Evolutionary conservation across 192 early-diverging fungal genomes (phyloP).

Genomic region (Podila horticola): DNA sequence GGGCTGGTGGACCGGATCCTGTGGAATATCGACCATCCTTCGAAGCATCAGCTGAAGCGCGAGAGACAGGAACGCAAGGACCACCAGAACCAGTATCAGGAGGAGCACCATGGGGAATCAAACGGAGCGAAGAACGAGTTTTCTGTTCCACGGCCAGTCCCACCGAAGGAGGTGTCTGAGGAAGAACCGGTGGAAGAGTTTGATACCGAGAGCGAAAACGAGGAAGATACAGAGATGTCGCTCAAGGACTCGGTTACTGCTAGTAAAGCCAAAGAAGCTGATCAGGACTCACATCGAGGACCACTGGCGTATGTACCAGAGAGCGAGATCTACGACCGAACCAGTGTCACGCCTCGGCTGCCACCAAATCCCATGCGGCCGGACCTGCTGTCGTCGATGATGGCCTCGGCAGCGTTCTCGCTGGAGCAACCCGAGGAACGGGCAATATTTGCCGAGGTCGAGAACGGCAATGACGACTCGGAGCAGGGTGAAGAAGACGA

Average conservation of each 20-base stretch:
- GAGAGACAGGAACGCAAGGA: constrained; percentile 12
- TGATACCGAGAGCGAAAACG: constrained; percentile 42
- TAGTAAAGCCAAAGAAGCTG: background rate
- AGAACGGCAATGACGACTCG: constrained; percentile 21
- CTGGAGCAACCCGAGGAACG: constrained; percentile 30
- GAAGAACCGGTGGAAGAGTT: constrained; percentile 43
- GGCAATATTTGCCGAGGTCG: constrained; percentile 18
- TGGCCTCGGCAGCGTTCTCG: constrained; percentile 31
- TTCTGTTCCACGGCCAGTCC: background rate
- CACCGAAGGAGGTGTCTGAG: constrained; percentile 4
- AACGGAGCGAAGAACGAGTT: background rate
- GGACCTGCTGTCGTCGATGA: constrained; percentile 17
- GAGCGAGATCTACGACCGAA: constrained; percentile 10
- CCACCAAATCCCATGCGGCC: constrained; percentile 16
- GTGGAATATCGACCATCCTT: constrained; percentile 42
- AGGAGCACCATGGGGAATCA: background rate
- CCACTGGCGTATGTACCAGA: constrained; percentile 9
- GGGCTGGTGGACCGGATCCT: constrained; percentile 38
- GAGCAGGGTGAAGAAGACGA: constrained; percentile 20
- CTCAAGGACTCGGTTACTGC: background rate
- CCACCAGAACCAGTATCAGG: background rate
- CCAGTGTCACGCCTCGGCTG: constrained; percentile 26
- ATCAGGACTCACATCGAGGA: constrained; percentile 10
- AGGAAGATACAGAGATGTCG: constrained; percentile 8
- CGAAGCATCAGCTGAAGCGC: constrained; percentile 3